Base-by-base conservation (phyloP, 2,329 filamentous ascomycete genomes). In the Trichophyton mentagrophytes region DNA sequence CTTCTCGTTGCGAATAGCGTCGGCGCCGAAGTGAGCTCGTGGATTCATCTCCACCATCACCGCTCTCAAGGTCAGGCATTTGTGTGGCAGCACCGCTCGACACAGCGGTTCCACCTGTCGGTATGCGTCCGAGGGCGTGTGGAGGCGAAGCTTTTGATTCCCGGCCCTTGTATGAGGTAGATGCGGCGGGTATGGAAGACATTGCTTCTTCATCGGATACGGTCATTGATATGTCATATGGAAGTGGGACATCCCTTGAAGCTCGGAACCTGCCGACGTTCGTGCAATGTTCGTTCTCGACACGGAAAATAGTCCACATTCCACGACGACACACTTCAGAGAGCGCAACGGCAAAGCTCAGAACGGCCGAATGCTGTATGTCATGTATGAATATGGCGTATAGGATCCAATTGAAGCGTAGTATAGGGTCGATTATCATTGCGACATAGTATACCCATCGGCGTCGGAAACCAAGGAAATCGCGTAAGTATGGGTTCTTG, bases 211-310 rank as follows among this genome's bases (percentile, higher is more conserved):
- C 42, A n/a, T 46, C 42, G 44, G n/a, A 22, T 42, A n/a, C 11
- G 1, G 25, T 59, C 8, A 25, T 53, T 22, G 73, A 67, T 13
- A 82, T 57, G 11, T 83, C 80, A 70, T 96, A 97, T 0, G 92
- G 92, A 0, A 97, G 79, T 0, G 90, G 90, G 0, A 95, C 82
- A 68, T 96, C 91, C 61, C 92, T 82, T 1, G 86, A 90, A 3
- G 93, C 93, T 65, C 95, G 90, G 80, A 95, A 95, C 66, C 89
- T 85, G 17, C 85, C 83, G 1, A 99, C 92, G 67, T 96, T 96
- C 60, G 87, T 86, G 74, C 90, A 96, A 74, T 99, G 93, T 69
- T 99, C 93, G 72, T 99, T 99, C 73, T 99, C 93, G 27, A 99
- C 91, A 46, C 93, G 89, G 71, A 99, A 88, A 3, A 97, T 78